These are phyloP conservation scores for Chalciporus chontae DNA, from an alignment of 768 basidiomycete genomes.

Conservation along the genomic window DNA sequence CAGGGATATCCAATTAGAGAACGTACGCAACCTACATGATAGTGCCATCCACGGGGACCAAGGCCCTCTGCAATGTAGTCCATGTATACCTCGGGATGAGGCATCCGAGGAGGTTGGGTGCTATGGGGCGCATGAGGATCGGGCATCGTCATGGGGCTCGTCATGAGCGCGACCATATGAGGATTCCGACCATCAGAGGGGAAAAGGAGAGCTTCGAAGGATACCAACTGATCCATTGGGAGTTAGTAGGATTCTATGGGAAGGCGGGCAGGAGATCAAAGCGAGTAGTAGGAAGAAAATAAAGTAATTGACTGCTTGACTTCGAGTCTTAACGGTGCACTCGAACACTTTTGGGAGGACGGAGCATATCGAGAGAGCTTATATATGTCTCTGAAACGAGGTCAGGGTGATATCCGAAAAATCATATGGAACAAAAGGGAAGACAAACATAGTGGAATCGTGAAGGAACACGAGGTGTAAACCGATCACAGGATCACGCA, in stretches of 20 bases:
- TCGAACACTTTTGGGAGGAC: slow-evolving; percentile 18
- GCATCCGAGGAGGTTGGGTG: slow-evolving; percentile 55
- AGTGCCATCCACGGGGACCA: slow-evolving; percentile 68
- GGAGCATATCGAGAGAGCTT: slow-evolving; percentile 19
- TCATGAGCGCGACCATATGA: slow-evolving; percentile 69
- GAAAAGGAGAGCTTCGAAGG: slow-evolving; percentile 73
- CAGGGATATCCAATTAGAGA: slow-evolving; percentile 17
- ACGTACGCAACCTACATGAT: slow-evolving; percentile 48
- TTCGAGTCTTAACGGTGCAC: slow-evolving; percentile 19
- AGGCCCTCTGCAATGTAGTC: slow-evolving; percentile 77
- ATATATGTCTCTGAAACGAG: slow-evolving; percentile 39
- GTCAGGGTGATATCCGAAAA: slow-evolving; percentile 31
- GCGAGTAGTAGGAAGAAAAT: slow-evolving; percentile 19
- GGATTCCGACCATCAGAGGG: slow-evolving; percentile 76
- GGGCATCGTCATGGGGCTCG: slow-evolving; percentile 51
- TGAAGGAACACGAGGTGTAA: slow-evolving; percentile 37
- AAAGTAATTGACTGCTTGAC: slow-evolving; percentile 13
- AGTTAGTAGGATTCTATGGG: slow-evolving; percentile 12
- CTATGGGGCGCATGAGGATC: slow-evolving; percentile 45
- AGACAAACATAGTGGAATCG: slow-evolving; percentile 25
- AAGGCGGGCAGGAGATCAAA: slow-evolving; percentile 15
- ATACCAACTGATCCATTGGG: slow-evolving; percentile 59
- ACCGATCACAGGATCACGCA: slow-evolving; percentile 20
- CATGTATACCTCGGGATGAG: slow-evolving; percentile 84
- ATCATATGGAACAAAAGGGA: slow-evolving; percentile 22